A percentile compares a stretch with the other conserved stretches of the same genome.
These are phyloP conservation scores for Lasiosphaeria miniovina DNA, from an alignment of 495 filamentous ascomycete genomes.

Conservation along the genomic window DNA sequence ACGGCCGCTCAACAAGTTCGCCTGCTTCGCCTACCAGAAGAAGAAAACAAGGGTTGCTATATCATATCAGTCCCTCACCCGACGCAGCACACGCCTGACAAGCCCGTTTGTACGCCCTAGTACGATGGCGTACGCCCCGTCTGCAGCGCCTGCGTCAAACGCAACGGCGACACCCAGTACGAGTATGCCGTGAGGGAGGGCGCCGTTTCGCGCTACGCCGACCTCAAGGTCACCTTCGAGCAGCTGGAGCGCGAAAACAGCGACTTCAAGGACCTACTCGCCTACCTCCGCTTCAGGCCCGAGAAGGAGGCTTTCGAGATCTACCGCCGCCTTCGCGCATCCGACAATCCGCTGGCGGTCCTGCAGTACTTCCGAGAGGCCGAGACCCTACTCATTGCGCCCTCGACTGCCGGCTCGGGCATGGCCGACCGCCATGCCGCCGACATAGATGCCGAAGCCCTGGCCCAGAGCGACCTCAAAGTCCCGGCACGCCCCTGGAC, in stretches of 20 bases:
- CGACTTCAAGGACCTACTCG: conserved; percentile 18
- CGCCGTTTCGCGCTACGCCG: conserved; percentile 9
- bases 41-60: no score
- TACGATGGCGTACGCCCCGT: conserved; percentile 14
- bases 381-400: conserved; percentile 12
- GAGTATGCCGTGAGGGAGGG: conserved; percentile 11
- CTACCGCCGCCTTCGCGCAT: conserved; percentile 13
- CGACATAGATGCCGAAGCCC: conserved; percentile 16
- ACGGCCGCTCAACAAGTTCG: no score
- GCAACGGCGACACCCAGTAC: conserved; percentile 1
- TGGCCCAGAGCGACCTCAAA: conserved; percentile 25
- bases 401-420: background rate
- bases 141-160: conserved; percentile 8
- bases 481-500: conserved; percentile 54
- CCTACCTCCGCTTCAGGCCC: conserved; percentile 12
- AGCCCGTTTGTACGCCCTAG: no score
- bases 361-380: conserved; percentile 14
- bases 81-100: no score
- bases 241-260: conserved; percentile 14
- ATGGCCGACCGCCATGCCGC: background rate
- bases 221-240: conserved; percentile 3
- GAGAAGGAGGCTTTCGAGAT: conserved; percentile 17
- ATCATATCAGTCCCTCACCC: no score
- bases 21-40: no score
- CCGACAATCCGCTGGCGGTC: conserved; percentile 18